Conservation (phyloP, 2,329 filamentous ascomycete species). For the Penicillium brevicompactum region DNA sequence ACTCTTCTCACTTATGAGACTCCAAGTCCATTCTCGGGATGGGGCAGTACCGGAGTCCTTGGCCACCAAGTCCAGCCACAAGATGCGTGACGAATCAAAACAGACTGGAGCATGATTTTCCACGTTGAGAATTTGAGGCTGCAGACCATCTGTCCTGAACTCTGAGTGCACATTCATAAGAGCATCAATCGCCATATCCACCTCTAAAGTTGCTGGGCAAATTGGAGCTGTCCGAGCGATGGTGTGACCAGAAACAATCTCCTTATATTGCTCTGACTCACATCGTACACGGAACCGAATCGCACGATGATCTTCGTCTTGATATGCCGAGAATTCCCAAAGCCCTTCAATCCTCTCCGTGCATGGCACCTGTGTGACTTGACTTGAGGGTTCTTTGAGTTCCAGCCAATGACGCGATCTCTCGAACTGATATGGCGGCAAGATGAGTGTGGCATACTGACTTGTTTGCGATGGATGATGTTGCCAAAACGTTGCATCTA, state of each 20-base stretch:
- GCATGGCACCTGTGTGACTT: not conserved
- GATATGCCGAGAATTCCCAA: constrained; percentile 7
- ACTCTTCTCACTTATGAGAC: constrained; percentile 19
- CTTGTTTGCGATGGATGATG: constrained; percentile 33
- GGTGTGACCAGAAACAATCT: constrained; percentile 41
- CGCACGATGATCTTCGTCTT: constrained; percentile 15
- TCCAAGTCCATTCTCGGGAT: constrained; percentile 30
- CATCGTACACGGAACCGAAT: constrained; percentile 47
- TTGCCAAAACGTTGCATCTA: constrained; percentile 42
- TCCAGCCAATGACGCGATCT: constrained; percentile 43
- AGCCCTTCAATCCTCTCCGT: not conserved
- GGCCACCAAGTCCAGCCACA: constrained; percentile 33
- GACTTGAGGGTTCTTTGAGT: constrained; percentile 20
- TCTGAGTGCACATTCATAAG: constrained; percentile 35
- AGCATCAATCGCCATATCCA: constrained; percentile 39
- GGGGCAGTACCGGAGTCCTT: not conserved
- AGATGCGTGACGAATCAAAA: constrained; percentile 27
- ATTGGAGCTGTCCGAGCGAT: constrained; percentile 44
- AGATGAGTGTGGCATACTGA: constrained; percentile 27
- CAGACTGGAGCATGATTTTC: constrained; percentile 37
- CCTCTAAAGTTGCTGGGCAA: constrained; percentile 43
- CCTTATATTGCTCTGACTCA: constrained; percentile 34
- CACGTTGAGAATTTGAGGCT: constrained; percentile 35
- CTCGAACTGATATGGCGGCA: constrained; percentile 51
- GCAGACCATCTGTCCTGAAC: constrained; percentile 8